phyloP scores from a whole-genome alignment of 1,139 yeast species.

The Saccharomyces hybrid region DNA sequence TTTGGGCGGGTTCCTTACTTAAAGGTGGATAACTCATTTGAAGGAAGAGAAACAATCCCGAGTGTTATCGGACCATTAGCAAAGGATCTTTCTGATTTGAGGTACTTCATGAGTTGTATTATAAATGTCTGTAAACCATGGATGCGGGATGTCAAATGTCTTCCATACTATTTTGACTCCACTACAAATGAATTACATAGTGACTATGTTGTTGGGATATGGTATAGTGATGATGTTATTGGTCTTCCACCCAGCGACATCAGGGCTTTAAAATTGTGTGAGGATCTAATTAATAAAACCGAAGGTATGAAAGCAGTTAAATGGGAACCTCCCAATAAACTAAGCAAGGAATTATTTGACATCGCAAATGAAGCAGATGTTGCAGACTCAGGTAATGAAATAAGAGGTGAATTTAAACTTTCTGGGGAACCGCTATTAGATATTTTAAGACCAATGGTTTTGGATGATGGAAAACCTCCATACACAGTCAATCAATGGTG shows the following conservation, averaged over 20 bases:
- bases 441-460: conserved; percentile 10
- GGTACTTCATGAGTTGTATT: conserved; percentile 49
- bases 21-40: conserved; percentile 46
- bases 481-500: conserved; percentile 15
- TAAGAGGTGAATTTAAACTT: conserved; percentile 8
- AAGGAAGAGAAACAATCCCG: conserved; percentile 49
- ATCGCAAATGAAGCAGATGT: conserved; percentile 13
- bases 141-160: conserved; percentile 43
- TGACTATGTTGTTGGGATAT: conserved; percentile 12
- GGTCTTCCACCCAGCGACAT: conserved; percentile 17
- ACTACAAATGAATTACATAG: conserved; percentile 2
- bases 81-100: conserved; percentile 54
- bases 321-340: conserved; percentile 12
- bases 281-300: conserved; percentile 7
- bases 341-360: conserved; percentile 8
- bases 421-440: conserved; percentile 13
- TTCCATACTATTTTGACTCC: conserved; percentile 11
- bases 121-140: conserved; percentile 47
- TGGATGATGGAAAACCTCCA: conserved; percentile 3
- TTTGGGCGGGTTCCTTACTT: conserved; percentile 44
- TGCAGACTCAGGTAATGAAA: conserved; percentile 15
- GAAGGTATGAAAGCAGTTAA: conserved; percentile 10
- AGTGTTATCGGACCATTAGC: conserved; percentile 55
- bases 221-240: conserved; percentile 15
- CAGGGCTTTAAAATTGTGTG: conserved; percentile 14